Conservation (phyloP, 2,329 filamentous ascomycete species). For the Arthroderma uncinatum region DNA sequence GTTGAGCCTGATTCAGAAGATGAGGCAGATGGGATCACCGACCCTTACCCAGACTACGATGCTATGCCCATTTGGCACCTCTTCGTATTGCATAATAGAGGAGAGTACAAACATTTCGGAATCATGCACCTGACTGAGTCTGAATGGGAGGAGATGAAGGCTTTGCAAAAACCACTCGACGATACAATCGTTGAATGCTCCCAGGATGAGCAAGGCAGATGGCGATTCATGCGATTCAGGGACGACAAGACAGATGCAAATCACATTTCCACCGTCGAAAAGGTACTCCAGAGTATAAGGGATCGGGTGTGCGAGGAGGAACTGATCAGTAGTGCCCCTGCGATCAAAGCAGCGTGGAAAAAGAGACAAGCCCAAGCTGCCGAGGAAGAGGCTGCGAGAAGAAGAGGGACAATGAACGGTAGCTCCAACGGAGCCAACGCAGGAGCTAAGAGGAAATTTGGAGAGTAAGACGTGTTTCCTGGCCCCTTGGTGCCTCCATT, state of each 20-base stretch:
- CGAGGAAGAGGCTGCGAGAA: slow-evolving; percentile 16
- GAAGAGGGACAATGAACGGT: slow-evolving; percentile 16
- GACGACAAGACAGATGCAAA: slow-evolving; percentile 91
- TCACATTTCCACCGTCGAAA: slow-evolving; percentile 70
- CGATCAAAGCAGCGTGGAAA: slow-evolving; percentile 76
- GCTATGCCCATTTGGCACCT: slow-evolving; percentile 63
- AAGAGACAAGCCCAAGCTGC: slow-evolving; percentile 37
- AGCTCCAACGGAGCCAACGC: slow-evolving; percentile 23
- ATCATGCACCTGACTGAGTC: slow-evolving; percentile 57
- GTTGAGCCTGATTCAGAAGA: slow-evolving; percentile 59
- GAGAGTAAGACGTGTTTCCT: slow-evolving; percentile 22
- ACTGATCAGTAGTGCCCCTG: slow-evolving; percentile 55
- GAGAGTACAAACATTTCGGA: slow-evolving; percentile 54
- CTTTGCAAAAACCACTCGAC: slow-evolving; percentile 62
- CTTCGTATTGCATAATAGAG: slow-evolving; percentile 55
- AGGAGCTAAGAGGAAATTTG: slow-evolving; percentile 33
- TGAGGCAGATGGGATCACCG: slow-evolving; percentile 52
- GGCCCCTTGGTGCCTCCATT: background rate
- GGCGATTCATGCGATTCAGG: slow-evolving; percentile 80
- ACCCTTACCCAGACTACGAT: slow-evolving; percentile 66
- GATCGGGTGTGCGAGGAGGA: slow-evolving; percentile 78
- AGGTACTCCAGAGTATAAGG: slow-evolving; percentile 79
- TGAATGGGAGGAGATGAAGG: slow-evolving; percentile 79
- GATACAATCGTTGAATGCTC: slow-evolving; percentile 84
- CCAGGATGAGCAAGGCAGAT: slow-evolving; percentile 61